phyloP scores from a whole-genome alignment of 2,329 filamentous ascomycete genomes.

The Aspergillus sclerotialis region DNA sequence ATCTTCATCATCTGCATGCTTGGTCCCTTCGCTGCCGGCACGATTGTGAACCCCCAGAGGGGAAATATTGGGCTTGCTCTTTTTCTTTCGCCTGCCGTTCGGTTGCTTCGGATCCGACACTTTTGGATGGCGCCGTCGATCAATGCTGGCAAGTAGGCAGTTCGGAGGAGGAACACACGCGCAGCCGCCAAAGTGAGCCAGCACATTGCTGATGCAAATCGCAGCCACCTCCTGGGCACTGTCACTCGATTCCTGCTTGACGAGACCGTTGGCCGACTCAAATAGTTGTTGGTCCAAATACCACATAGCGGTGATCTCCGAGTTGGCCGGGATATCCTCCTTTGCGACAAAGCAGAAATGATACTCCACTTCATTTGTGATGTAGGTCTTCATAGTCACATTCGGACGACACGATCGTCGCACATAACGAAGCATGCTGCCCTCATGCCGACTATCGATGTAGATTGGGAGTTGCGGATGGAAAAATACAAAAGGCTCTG shows the following conservation, averaged over 20 bases:
- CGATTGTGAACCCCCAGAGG: slow-evolving; percentile 53
- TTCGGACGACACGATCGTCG: slow-evolving; percentile 89
- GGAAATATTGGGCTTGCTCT: slow-evolving; percentile 42
- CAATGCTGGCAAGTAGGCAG: slow-evolving; percentile 37
- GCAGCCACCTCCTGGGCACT: slow-evolving; percentile 34
- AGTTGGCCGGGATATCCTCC: slow-evolving; percentile 58
- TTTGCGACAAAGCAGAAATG: slow-evolving; percentile 91
- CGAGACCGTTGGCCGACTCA: slow-evolving; percentile 30
- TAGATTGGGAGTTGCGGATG: slow-evolving; percentile 83
- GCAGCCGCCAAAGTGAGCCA: slow-evolving; percentile 44
- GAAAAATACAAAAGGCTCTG: slow-evolving; percentile 72
- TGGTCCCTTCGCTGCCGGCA: slow-evolving; percentile 52
- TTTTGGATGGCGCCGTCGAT: slow-evolving; percentile 35
- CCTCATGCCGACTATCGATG: slow-evolving; percentile 84
- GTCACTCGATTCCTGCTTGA: slow-evolving; percentile 35
- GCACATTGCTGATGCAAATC: slow-evolving; percentile 41
- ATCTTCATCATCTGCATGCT: slow-evolving; percentile 48
- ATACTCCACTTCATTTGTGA: slow-evolving; percentile 71
- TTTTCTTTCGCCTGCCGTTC: slow-evolving; percentile 44
- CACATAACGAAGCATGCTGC: slow-evolving; percentile 80
- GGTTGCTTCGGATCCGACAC: slow-evolving; percentile 33
- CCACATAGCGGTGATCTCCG: slow-evolving; percentile 44
- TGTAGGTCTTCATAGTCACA: slow-evolving; percentile 75
- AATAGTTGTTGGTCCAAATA: slow-evolving; percentile 37
- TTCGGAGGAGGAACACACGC: slow-evolving; percentile 34